Percentiles rank a stretch among this genome's conserved stretches.
These are phyloP conservation scores for Metschnikowia cubensis DNA, from an alignment of 805 yeast species.

Conservation along the genomic window DNA sequence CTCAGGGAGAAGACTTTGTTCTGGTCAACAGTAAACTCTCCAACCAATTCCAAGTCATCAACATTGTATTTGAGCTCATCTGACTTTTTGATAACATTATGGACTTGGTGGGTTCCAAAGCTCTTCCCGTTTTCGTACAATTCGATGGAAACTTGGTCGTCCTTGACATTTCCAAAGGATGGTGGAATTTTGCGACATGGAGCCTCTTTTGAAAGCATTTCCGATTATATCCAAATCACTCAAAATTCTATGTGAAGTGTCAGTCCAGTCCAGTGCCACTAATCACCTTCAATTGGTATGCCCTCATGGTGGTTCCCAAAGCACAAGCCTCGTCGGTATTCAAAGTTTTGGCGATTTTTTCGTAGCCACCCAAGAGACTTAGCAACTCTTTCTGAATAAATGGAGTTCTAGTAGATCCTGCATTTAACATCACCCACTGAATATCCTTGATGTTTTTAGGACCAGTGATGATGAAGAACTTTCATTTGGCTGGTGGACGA, in stretches of 20 bases:
- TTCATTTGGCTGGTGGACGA: no score
- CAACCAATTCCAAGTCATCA: constrained; percentile 29
- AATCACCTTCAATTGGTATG: constrained; percentile 60
- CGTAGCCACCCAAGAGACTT: constrained; percentile 50
- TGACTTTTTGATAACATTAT: constrained; percentile 24
- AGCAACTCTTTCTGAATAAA: constrained; percentile 64
- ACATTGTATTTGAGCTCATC: constrained; percentile 40
- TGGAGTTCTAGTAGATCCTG: constrained; percentile 92
- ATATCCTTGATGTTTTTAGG: constrained; percentile 32
- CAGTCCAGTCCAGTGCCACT: constrained; percentile 51
- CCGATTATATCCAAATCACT: constrained; percentile 42
- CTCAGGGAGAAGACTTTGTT: constrained; percentile 49
- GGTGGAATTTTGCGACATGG: constrained; percentile 31
- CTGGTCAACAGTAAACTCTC: constrained; percentile 42
- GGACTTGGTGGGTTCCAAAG: constrained; percentile 25
- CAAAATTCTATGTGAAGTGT: constrained; percentile 48
- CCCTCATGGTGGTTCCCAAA: constrained; percentile 83
- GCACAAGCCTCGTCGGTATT: constrained; percentile 96
- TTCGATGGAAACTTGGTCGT: constrained; percentile 27
- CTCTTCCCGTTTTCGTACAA: constrained; percentile 39
- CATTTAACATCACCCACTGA: constrained; percentile 71
- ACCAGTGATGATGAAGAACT: constrained; percentile 21
- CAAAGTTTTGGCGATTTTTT: constrained; percentile 69
- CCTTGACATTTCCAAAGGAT: constrained; percentile 32
- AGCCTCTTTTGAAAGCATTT: constrained; percentile 46